These are phyloP conservation scores for Colletotrichum sansevieriae DNA, from an alignment of 2,329 filamentous ascomycete species.

Conservation along the genomic window DNA sequence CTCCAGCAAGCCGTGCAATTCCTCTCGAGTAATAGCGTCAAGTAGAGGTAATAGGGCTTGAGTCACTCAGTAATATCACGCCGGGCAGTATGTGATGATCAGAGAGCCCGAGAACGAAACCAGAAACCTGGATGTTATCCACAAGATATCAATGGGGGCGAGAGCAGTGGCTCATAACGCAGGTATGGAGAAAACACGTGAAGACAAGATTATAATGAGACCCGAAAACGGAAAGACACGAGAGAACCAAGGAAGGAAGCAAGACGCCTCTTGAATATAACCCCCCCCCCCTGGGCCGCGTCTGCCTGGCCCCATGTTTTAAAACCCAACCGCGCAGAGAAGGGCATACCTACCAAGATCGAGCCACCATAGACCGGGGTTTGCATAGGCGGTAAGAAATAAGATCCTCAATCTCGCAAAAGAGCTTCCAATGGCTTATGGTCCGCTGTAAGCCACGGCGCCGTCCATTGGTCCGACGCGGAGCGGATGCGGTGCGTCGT, in stretches of 20 bases:
- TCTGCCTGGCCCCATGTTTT: not conserved
- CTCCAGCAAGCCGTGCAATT: conserved; percentile 2
- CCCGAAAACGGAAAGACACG: not conserved
- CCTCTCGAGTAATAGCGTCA: not conserved
- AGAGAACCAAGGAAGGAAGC: not conserved
- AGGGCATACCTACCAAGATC: no score
- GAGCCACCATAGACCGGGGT: no score
- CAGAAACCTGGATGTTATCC: not conserved
- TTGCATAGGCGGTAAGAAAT: no score
- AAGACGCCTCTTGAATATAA: not conserved
- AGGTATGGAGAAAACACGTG: no score
- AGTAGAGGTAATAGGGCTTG: not conserved
- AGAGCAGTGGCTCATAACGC: no score
- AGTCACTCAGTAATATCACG: conserved; percentile 2
- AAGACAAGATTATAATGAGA: no score
- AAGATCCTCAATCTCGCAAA: conserved; percentile 8
- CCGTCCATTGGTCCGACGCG: not conserved
- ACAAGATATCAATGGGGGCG: not conserved
- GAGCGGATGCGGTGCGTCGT: not conserved
- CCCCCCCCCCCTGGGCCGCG: no score
- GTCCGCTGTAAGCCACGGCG: conserved; percentile 20
- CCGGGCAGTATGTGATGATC: not conserved
- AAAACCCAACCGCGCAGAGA: no score
- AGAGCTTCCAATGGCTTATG: conserved; percentile 12
- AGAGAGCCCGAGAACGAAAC: not conserved